These are phyloP conservation scores for Fragaria nilgerrensis DNA, from an alignment of 306 rosid species.

Conservation along the genomic window DNA sequence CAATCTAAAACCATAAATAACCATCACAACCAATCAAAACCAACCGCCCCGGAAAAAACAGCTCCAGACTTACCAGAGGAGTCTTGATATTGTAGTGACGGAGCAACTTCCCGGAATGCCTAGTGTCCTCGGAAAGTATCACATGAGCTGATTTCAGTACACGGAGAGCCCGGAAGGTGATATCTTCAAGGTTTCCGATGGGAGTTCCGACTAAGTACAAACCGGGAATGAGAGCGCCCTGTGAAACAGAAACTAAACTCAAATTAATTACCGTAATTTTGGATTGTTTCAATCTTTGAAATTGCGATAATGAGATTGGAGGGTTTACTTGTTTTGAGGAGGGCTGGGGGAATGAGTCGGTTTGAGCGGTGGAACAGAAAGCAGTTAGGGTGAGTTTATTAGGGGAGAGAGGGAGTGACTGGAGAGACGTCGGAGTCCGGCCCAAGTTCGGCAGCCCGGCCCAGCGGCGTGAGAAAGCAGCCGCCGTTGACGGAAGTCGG, in stretches of 20 bases:
- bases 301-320: neutral
- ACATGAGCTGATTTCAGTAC: constrained; percentile 72
- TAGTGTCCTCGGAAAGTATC: constrained; percentile 85
- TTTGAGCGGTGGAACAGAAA: constrained; percentile 35
- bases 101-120: constrained; percentile 90
- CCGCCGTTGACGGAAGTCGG: constrained; percentile 53
- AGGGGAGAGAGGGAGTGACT: constrained; percentile 22
- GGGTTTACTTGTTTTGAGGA: constrained; percentile 50
- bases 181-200: constrained; percentile 76
- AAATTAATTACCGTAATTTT: neutral
- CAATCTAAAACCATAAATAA: constrained; percentile 34
- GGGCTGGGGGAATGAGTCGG: constrained; percentile 34
- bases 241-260: neutral
- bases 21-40: constrained; percentile 11
- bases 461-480: constrained; percentile 26
- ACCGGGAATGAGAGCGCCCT: constrained; percentile 67
- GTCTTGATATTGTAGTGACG: constrained; percentile 75
- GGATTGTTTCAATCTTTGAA: neutral
- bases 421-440: constrained; percentile 26
- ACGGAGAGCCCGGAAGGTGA: constrained; percentile 84
- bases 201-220: constrained; percentile 91
- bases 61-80: constrained; percentile 61
- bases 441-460: constrained; percentile 8
- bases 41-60: neutral
- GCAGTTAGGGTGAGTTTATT: constrained; percentile 20